A percentile compares a stretch with the other conserved stretches of the same genome.
Conservation (phyloP, 139 green algal species). For the Chlamydomonas eustigma region DNA sequence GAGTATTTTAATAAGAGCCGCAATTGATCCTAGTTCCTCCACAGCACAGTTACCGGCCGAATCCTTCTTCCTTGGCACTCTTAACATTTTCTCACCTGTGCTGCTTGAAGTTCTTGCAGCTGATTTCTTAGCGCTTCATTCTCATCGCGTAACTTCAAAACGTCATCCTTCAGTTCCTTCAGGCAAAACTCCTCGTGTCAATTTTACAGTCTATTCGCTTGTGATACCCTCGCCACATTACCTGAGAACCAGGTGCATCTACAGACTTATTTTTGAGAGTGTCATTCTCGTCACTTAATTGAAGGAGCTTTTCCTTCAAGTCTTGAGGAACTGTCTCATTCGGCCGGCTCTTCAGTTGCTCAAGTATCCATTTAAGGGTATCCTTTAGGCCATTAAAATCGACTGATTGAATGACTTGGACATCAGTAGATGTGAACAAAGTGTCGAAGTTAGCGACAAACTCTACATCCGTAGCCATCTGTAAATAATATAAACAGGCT, state of each 20-base stretch:
- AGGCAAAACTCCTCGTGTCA: too few relatives aligned
- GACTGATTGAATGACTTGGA: slow-evolving; percentile 1
- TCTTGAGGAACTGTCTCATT: not conserved
- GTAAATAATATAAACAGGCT: too few relatives aligned
- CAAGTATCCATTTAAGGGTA: slow-evolving; percentile 7
- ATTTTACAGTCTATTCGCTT: too few relatives aligned
- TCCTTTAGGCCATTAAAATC: not conserved
- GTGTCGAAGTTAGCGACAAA: not conserved
- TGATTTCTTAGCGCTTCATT: not conserved
- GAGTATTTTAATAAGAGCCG: too few relatives aligned
- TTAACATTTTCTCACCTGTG: slow-evolving; percentile 2
- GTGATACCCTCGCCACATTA: too few relatives aligned
- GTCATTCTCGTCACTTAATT: not conserved
- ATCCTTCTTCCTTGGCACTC: too few relatives aligned
- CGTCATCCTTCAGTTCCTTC: too few relatives aligned
- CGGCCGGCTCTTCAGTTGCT: not conserved
- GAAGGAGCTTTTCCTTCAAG: not conserved
- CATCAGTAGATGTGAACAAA: not conserved
- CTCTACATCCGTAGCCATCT: not conserved
- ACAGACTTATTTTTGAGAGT: not conserved
- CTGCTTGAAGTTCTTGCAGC: not conserved
- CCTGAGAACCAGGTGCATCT: not conserved
- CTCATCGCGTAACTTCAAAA: not conserved
- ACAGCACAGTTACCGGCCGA: too few relatives aligned
- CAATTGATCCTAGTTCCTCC: too few relatives aligned